These are phyloP conservation scores for Umbelopsis sp. DNA, from an alignment of 192 early-diverging fungal species.

Conservation along the genomic window DNA sequence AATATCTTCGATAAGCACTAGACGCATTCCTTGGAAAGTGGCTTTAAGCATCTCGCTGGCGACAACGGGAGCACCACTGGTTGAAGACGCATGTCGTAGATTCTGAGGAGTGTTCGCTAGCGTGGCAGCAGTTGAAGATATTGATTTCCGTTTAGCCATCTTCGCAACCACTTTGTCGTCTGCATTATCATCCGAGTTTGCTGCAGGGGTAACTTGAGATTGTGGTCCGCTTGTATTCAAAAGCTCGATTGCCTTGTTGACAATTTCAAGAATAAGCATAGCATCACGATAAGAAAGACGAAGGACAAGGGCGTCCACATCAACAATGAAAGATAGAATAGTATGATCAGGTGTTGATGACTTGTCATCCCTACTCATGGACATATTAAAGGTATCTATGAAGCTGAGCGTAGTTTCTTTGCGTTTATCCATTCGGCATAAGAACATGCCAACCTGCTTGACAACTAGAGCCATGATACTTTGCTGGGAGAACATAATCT, in stretches of 20 bases:
- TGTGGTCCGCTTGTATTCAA: constrained; percentile 29
- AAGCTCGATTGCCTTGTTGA: constrained; percentile 69
- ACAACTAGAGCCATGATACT: constrained; percentile 72
- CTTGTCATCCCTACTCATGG: constrained; percentile 76
- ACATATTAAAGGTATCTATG: constrained; percentile 89
- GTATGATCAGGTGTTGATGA: constrained; percentile 60
- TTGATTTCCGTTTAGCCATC: not conserved
- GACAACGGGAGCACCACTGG: not conserved
- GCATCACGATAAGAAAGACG: constrained; percentile 88
- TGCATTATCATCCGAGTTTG: not conserved
- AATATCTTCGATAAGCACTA: constrained; percentile 93
- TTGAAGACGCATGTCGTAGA: not conserved
- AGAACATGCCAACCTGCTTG: constrained; percentile 84
- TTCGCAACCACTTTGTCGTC: constrained; percentile 1
- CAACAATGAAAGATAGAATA: constrained; percentile 55
- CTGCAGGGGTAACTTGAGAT: not conserved
- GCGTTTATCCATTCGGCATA: constrained; percentile 87
- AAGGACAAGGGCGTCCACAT: constrained; percentile 77
- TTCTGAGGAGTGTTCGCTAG: not conserved
- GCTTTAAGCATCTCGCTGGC: constrained; percentile 48
- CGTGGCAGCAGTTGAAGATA: not conserved
- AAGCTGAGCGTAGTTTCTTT: constrained; percentile 80
- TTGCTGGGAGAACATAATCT: constrained; percentile 81
- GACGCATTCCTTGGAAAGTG: constrained; percentile 64
- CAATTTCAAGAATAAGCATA: constrained; percentile 79